Evolutionary conservation across 805 yeast genomes (phyloP), one percentile per base, ranked within the genome.

Genomic region (Candida insectalens): DNA sequence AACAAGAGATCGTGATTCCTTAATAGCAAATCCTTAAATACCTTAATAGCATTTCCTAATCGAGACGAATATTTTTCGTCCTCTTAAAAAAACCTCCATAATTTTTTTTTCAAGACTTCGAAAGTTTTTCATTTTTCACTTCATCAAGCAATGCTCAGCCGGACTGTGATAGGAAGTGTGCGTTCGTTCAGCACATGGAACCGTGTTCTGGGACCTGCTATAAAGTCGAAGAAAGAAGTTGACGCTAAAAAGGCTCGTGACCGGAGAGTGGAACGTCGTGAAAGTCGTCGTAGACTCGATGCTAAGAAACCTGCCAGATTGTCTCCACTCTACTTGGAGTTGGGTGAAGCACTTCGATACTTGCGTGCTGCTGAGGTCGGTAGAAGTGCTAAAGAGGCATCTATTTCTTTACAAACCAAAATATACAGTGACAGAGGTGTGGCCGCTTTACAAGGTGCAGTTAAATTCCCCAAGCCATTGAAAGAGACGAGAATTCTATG

Each of bases 341-440:
- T 85, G 6, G 72, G 82, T 5, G 57, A 62, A 20, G 96, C 96
- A 2, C 56, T 85, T 55, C 69, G 82, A 46, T 87, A 77, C 50
- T 53, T 89, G 36, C 68, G 96, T 42, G 95, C 97, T 1, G 74
- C 87, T 4, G 96, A 87, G 56, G 94, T 87, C 4, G 97, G 98
- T 4, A 74, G 82, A 50, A 74, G 89, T 3, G 62, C 68, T 4
- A 60, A 69, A n/a, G 75, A 77, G 45, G 76, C 89, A 16, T 78
- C 88, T 17, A 64, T 89, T 27, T 64, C 82, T 13, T 57, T 83
- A 35, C 72, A 79, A 34, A 68, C 83, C 13, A 62, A 72, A 13
- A 65, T 87, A 20, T 69, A 78, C 8, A 74, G 79, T 15, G 89
- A 80, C 39, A 76, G 73, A 50, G 95, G 96, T 44, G 77, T 82